These are phyloP conservation scores for Alternaria alternata DNA, from an alignment of 2,329 filamentous ascomycete genomes.

Conservation along the genomic window DNA sequence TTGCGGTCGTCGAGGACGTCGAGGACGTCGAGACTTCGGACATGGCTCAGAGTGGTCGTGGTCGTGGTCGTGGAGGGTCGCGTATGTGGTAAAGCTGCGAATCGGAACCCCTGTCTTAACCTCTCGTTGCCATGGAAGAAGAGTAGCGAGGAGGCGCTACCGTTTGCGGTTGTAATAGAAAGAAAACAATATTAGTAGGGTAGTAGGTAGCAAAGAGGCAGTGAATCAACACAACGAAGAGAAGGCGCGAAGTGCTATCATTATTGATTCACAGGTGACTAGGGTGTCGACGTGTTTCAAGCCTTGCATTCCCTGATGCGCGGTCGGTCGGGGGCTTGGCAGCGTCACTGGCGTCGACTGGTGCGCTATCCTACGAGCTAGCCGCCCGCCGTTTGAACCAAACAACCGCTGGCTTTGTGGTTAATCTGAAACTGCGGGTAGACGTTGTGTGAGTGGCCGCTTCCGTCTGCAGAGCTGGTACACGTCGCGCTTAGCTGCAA, in stretches of 20 bases:
- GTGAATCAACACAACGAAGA: conserved; percentile 12
- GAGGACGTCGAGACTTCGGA: conserved; percentile 10
- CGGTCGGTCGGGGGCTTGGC: conserved; percentile 16
- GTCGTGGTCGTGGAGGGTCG: conserved; percentile 4
- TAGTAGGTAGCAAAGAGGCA: neutral
- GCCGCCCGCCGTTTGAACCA: conserved; percentile 19
- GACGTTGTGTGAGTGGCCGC: neutral
- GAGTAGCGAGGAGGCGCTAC: neutral
- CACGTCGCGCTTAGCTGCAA: neutral
- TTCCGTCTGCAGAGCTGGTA: neutral
- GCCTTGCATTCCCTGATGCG: conserved; percentile 22
- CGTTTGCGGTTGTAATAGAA: conserved; percentile 3
- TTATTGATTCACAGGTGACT: conserved; percentile 16
- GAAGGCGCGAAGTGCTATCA: conserved; percentile 1
- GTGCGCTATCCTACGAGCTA: conserved; percentile 2
- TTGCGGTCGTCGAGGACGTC: conserved; percentile 4
- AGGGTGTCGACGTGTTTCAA: conserved; percentile 22
- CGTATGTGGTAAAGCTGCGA: conserved; percentile 5
- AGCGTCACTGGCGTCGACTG: conserved; percentile 18
- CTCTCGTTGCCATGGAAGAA: conserved; percentile 15
- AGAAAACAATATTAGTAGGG: neutral
- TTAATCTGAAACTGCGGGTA: conserved; percentile 1
- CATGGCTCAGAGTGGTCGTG: conserved; percentile 15
- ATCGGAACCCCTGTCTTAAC: conserved; percentile 17
- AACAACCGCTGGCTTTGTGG: conserved; percentile 7